These are phyloP conservation scores for Crucibulum cyathiforme DNA, from an alignment of 1,284 basidiomycete genomes.

Conservation along the genomic window DNA sequence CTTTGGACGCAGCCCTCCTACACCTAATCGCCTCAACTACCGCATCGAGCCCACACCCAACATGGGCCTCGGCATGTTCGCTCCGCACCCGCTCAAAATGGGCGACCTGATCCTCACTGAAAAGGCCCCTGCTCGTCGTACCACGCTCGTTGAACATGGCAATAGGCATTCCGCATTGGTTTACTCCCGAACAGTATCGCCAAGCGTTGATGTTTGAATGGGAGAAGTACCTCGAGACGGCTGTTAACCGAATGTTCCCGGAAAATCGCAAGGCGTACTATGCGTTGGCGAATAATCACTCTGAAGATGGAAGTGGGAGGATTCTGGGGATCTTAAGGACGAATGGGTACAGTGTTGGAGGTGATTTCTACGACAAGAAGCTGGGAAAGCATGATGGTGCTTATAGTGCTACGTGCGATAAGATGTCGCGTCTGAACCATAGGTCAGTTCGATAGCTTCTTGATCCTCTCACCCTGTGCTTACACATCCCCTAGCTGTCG, in stretches of 20 bases:
- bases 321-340: constrained; percentile 25
- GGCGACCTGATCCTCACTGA: constrained; percentile 40
- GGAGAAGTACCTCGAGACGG: not conserved
- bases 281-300: constrained; percentile 28
- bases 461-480: not conserved
- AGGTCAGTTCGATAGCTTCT: not conserved
- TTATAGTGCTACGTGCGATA: constrained; percentile 1
- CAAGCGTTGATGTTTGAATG: not conserved
- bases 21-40: not conserved
- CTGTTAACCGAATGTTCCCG: constrained; percentile 21
- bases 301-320: constrained; percentile 25
- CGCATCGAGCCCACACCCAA: not conserved
- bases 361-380: constrained; percentile 4
- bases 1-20: not conserved
- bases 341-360: constrained; percentile 18
- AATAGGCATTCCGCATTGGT: not conserved
- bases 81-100: constrained; percentile 24
- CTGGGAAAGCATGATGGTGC: not conserved
- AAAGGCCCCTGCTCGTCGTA: constrained; percentile 35
- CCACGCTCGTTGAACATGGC: not conserved
- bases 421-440: constrained; percentile 8
- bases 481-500: constrained; percentile 22
- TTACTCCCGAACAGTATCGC: not conserved
- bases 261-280: constrained; percentile 23
- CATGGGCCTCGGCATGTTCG: constrained; percentile 32